phyloP scores from a whole-genome alignment of 331 rosid genomes.

The Pyrus hybrid region DNA sequence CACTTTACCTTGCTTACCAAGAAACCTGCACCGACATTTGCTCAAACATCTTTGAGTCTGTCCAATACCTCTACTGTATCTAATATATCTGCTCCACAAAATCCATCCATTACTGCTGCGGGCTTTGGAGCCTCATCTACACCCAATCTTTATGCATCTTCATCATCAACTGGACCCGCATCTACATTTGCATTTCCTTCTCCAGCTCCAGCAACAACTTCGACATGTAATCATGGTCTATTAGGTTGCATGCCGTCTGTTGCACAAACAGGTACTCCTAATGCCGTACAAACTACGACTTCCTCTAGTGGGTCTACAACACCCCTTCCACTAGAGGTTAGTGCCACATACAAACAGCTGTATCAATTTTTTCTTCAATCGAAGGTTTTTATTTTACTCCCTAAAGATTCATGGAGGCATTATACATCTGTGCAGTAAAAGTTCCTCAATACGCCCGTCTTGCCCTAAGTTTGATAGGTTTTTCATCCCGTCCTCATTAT shows the following conservation, averaged over 20 bases:
- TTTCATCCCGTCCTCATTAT: neutral
- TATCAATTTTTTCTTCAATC: slow-evolving; percentile 8
- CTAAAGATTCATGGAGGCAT: neutral
- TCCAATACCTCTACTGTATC: slow-evolving; percentile 48
- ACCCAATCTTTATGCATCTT: neutral
- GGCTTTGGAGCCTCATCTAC: too few species aligned
- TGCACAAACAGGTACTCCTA: slow-evolving; percentile 35
- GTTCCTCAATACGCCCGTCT: neutral
- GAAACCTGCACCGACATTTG: slow-evolving; percentile 36
- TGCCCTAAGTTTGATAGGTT: neutral
- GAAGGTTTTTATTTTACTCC: neutral
- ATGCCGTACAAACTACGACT: slow-evolving; percentile 40
- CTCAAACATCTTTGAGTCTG: slow-evolving; percentile 62
- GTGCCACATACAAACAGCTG: slow-evolving; percentile 28
- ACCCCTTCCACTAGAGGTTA: slow-evolving; percentile 2
- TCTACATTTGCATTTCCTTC: neutral
- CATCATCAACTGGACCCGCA: neutral
- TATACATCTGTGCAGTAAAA: neutral
- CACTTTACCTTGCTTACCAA: slow-evolving; percentile 37
- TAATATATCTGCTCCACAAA: slow-evolving; percentile 52
- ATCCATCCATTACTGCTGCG: slow-evolving; percentile 16
- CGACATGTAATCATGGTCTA: slow-evolving; percentile 42
- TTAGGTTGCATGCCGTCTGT: slow-evolving; percentile 46
- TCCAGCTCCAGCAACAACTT: slow-evolving; percentile 34
- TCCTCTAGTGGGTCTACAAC: slow-evolving; percentile 31